phyloP scores from a whole-genome alignment of 176 grass and related monocot genomes.

The Cenchrus americanus region DNA sequence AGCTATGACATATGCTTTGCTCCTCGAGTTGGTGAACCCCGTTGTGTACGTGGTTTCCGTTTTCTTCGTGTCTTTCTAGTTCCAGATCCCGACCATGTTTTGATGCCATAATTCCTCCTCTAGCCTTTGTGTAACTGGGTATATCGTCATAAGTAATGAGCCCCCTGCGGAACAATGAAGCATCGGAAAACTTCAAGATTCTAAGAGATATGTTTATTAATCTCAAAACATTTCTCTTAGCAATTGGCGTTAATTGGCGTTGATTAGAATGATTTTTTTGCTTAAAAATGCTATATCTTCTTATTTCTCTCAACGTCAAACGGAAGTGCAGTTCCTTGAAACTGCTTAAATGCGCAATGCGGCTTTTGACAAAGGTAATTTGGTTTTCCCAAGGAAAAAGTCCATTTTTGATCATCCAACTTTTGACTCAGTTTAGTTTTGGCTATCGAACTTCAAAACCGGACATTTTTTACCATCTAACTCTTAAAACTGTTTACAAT shows the following conservation, averaged over 20 bases:
- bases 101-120: slow-evolving; percentile 24
- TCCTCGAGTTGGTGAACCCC: slow-evolving; percentile 35
- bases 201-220: slow-evolving; percentile 20
- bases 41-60: slow-evolving; percentile 5
- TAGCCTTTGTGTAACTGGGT: slow-evolving; percentile 1
- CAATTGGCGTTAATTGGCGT: not conserved
- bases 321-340: not conserved
- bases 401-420: too few species aligned
- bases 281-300: not conserved
- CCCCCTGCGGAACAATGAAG: not conserved
- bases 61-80: slow-evolving; percentile 9
- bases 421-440: too few species aligned
- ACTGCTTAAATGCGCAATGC: not conserved
- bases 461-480: too few species aligned
- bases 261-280: not conserved
- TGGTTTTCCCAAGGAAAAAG: too few species aligned
- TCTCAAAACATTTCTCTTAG: not conserved
- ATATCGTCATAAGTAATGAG: slow-evolving; percentile 16
- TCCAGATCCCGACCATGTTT: slow-evolving; percentile 32
- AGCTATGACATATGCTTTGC: slow-evolving; percentile 28
- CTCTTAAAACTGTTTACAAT: too few species aligned
- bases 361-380: too few species aligned
- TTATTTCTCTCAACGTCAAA: not conserved
- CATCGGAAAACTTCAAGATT: slow-evolving; percentile 1
- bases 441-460: too few species aligned